Evolutionary conservation across 1,139 yeast species (phyloP), one percentile per base, ranked within the genome.

Genomic region (Fermentozyma sake): DNA sequence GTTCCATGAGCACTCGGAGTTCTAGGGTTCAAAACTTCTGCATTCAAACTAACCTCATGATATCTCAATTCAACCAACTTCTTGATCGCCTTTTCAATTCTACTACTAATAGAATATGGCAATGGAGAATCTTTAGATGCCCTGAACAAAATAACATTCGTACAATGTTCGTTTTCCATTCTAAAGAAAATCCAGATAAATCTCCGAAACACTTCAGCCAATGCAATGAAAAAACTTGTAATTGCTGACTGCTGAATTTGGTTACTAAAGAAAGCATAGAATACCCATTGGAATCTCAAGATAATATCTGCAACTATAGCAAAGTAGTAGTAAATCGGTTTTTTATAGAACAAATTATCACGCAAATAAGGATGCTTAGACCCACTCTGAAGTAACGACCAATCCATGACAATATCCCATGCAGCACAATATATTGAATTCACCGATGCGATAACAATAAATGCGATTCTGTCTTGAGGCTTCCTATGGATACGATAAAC

Each of bases 331-430:
- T 72, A 68, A 19, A 48, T 48, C 3, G 82, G 77, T 8, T 56
- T 57, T 18, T 72, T 68, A 49, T 66, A 81, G 27, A 78, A 78
- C 26, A 89, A 62, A 44, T 84, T 80, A 41, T 84, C 79, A 41
- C 97, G 68, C 32, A 91, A 63, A 26, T 79, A 57, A 33, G 61
- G 60, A 47, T 82, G 61, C 40, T 70, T 68, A 5, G 87, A 72
- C 7, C 68, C 71, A 12, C 66, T 52, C 50, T 87, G 96, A 33
- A 83, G 61, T 42, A 91, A 62, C 2, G 96, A 87, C 89, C 95
- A 93, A 62, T 91, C 98, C 95, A 91, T 86, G 19, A 86, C 63
- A 7, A 93, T 58, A 56, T 91, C 98, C 98, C 98, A 91, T 8
- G 79, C 42, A 0, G 84, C 56, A 16, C 87, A 69, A 46, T 72